Base-by-base conservation (phyloP, 345 rosid genomes). In the Odontarrhena argentea region DNA sequence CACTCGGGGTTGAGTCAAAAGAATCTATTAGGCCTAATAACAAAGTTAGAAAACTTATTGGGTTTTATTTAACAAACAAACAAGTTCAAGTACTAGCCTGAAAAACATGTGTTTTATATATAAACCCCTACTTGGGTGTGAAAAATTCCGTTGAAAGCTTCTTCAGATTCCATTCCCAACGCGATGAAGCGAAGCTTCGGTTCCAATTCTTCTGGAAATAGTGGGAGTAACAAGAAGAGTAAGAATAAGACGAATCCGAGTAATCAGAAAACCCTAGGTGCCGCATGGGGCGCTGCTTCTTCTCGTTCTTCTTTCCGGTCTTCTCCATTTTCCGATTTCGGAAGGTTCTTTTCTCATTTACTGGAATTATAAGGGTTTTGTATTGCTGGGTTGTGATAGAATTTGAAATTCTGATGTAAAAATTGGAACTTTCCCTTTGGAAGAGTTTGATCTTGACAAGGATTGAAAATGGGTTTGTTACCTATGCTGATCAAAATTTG, bases 201-300 rank as follows among this genome's bases (percentile, higher is more conserved):
- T 80, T 85, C 89, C 7, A 65, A 50, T 24, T 57, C 80, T 28
- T 80, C 93, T 32, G 52, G 63, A 25, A 76, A 69, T 54, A 75
- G 73, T 10, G 74, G 68, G 55, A 67, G 61, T 35, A 65, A 52
- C 49, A 70, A 44, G 47, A 85, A 72, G 68, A 68, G 71, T 73
- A 84, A 69, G 61, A 81, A 40, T 56, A 84, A 73, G 51, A 28
- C 32, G 32, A 84, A 75, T 36, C 77, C 56, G 45, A 67, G 67
- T 59, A 83, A 84, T 73, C 97, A 86, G 83, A 87, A 87, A 83
- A 89, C 98, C 84, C 88, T 87, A 77, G 98, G 96, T 61, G 73
- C 73, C 81, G 93, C 88, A 46, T 92, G 98, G 98, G 91, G 98
- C 13, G 78, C 90, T 36, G 84, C 77, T 79, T 87, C 93, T 50